Base-by-base conservation (phyloP, 768 basidiomycete species). In the Nevesoporus exiguus region DNA sequence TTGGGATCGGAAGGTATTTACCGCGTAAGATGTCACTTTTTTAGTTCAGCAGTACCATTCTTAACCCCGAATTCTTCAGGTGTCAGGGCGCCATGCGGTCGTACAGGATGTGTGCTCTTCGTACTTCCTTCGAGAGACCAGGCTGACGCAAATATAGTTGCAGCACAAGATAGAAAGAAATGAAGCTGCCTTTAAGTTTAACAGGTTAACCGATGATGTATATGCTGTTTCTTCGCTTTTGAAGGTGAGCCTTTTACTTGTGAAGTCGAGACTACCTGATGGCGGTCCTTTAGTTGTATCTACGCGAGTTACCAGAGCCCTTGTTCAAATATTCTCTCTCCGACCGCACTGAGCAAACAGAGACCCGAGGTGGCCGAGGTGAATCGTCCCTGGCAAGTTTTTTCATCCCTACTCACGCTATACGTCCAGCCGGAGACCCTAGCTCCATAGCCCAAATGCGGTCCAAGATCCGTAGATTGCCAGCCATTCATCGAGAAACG, bases 291-390 rank as follows among this genome's bases (percentile, higher is more conserved):
- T 48, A 90, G 87, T 71, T 85, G 33, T 90, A 96, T 73, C 75
- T 96, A 22, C 84, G 94, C 49, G 90, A 90, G 64, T 74, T 97
- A 15, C 92, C 93, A 2, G 94, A 97, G 64, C 91, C 94, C 4
- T 77, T 97, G 19, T 96, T 97, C 74, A 85, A 74, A 64, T 88
- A 88, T 63, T 77, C 88, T 10, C 71, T 92, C 17, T 80, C 85
- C 56, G 94, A 97, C 61, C 83, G 94, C 21, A 75, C 89, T 25
- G 88, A 92, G 59, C 84, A 93, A 64, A 84, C 85, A 0, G 88
- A 91, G 59, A 83, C 85, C 59, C 71, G 85, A 68, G 86, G 93
- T 91, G 59, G 85, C 59, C 71, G 85, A 68, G 86, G 93, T 91
- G 59, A 34, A 73, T 63, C 21, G 22, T 52, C 40, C 24, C 27